These are phyloP conservation scores for Ceratocystis harringtonii DNA, from an alignment of 2,329 filamentous ascomycete species.

Conservation along the genomic window DNA sequence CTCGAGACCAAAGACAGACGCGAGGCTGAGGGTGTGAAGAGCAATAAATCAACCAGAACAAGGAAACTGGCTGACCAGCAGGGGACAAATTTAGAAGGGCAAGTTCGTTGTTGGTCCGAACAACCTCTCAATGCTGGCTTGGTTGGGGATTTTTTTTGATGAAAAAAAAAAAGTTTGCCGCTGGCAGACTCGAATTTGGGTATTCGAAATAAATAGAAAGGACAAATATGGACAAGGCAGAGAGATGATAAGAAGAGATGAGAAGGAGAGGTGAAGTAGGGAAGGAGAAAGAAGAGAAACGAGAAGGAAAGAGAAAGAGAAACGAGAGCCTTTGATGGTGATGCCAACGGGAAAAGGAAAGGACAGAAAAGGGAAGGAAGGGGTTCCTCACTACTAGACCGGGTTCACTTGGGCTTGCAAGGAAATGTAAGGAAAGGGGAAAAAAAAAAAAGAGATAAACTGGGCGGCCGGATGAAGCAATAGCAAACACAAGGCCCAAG, in stretches of 20 bases:
- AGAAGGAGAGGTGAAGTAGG: neutral
- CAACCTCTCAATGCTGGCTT: neutral
- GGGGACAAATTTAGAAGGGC: neutral
- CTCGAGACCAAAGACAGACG: neutral
- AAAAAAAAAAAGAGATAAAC: slow-evolving; percentile 1
- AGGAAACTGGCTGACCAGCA: neutral
- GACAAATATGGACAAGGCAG: slow-evolving; percentile 5
- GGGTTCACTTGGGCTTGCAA: neutral
- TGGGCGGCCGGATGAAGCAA: slow-evolving; percentile 1
- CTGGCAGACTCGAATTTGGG: neutral
- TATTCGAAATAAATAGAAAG: neutral
- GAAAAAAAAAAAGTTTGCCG: neutral
- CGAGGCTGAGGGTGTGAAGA: neutral
- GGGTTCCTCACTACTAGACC: too few species aligned
- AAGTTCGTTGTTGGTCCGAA: neutral
- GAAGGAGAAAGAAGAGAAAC: neutral
- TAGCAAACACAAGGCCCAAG: neutral
- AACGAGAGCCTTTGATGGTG: neutral
- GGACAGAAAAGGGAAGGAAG: neutral
- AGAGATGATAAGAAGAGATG: neutral
- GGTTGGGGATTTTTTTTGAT: neutral
- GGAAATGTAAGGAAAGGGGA: neutral
- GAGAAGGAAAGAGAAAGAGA: neutral
- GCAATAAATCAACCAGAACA: neutral
- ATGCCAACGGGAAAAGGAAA: slow-evolving; percentile 1